Evolutionary conservation across 129 eudicot species (phyloP).

Genomic region (Ambrosia artemisiifolia): DNA sequence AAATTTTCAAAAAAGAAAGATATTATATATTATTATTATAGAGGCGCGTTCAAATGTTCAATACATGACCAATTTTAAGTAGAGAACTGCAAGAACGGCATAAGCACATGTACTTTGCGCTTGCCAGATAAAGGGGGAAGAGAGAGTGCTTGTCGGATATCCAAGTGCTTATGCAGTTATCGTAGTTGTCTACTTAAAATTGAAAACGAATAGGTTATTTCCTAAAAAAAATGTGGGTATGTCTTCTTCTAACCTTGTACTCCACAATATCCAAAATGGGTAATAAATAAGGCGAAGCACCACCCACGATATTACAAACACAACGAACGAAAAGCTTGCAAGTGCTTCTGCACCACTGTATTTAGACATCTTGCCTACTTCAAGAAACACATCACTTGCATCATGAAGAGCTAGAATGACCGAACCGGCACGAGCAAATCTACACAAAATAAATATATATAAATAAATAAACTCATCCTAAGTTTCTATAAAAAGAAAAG

Average conservation of each 20-base stretch:
- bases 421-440: conserved; percentile 94
- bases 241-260: conserved; percentile 65
- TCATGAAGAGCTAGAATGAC: conserved; percentile 89
- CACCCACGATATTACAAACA: conserved; percentile 86
- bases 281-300: conserved; percentile 89
- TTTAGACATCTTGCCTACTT: conserved; percentile 94
- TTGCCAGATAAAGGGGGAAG: too few relatives aligned
- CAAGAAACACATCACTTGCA: conserved; percentile 95
- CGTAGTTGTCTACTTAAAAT: too few relatives aligned
- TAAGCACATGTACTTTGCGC: too few relatives aligned
- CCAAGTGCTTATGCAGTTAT: background rate
- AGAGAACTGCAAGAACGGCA: background rate
- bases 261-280: conserved; percentile 96
- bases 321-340: conserved; percentile 78
- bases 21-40: background rate
- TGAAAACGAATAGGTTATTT: background rate
- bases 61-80: too few relatives aligned
- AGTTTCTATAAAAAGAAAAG: background rate
- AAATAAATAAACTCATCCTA: background rate
- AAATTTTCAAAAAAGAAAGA: background rate
- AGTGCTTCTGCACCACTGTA: conserved; percentile 78
- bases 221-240: background rate
- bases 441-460: conserved; percentile 26
- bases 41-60: too few relatives aligned
- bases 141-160: too few relatives aligned